Base-by-base conservation (phyloP, 2,329 filamentous ascomycete genomes). In the Triangularia verruculosa region DNA sequence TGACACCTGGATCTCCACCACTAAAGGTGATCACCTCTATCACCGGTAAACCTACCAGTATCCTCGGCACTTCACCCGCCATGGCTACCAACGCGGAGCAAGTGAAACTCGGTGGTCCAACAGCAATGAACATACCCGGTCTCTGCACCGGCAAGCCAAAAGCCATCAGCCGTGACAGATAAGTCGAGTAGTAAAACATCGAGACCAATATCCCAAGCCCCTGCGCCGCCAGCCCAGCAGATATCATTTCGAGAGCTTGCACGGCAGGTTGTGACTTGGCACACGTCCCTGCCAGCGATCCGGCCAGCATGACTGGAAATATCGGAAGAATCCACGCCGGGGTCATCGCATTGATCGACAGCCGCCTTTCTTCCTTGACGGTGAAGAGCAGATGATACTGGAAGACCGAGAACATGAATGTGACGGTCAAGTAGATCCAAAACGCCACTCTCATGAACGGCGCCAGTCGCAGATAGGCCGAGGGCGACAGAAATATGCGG, bases 51-150 rank as follows among this genome's bases (percentile, higher is more conserved):
- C 62, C 22, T 51, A 54, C 68, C 15, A 75, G 59, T 22, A 78
- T 65, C 25, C 51, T 54, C 11, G 77, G 72, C 12, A 76, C 59
- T 54, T 78, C 75, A 15, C 58, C 54, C 7, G 71, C 72, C 65
- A 74, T 71, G 8, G 69, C 63, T 53, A 82, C 67, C 7, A 77
- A 61, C 5, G 74, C 74, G 1, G 72, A 78, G 15, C 78, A 75
- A 25, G 80, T 77, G 59, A 85, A 74, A 54, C 76, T 76, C 0
- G 85, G 84, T 7, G 85, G 85, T 0, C 86, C 86, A 39, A 88
- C 86, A 54, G 83, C 83, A 70, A 89, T 87, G 75, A 88, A 89
- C 81, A 89, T 86, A 4, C 81, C 85, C 0, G 85, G 84, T 56
- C 86, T 76, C 62, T 83, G 82, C 63, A 80, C 80, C 2, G 86